Percentiles rank a stretch among this genome's conserved stretches.
Conservation (phyloP, 1,284 basidiomycete genomes). For the Boletus semigastroideus region DNA sequence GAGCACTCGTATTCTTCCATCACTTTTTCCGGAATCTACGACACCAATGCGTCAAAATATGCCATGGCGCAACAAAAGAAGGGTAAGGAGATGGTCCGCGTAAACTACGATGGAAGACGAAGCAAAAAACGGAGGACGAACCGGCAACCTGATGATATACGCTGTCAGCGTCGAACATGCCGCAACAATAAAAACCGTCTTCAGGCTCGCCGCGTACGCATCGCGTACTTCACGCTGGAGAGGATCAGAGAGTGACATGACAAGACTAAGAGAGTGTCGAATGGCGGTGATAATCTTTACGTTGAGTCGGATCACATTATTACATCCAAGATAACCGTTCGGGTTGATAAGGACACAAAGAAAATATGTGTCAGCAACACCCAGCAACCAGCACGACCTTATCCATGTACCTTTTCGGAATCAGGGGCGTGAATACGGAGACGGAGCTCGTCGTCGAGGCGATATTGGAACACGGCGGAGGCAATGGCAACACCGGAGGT, state of each 20-base stretch:
- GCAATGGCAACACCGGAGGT: slow-evolving; percentile 17
- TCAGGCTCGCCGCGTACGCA: slow-evolving; percentile 68
- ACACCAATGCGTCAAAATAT: not conserved
- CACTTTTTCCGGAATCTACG: not conserved
- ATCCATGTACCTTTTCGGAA: not conserved
- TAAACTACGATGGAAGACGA: not conserved
- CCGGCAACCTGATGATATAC: slow-evolving; percentile 62
- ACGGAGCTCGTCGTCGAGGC: slow-evolving; percentile 19
- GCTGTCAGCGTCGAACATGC: slow-evolving; percentile 64
- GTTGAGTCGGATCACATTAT: not conserved
- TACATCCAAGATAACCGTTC: not conserved
- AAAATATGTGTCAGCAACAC: not conserved
- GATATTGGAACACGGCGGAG: slow-evolving; percentile 22
- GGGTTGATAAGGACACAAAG: not conserved
- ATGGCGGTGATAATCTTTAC: slow-evolving; percentile 15
- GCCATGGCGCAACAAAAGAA: not conserved
- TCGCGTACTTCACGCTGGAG: slow-evolving; percentile 60
- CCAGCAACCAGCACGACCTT: not conserved
- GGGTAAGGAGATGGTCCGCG: not conserved
- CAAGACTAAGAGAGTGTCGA: slow-evolving; percentile 17
- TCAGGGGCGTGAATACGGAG: not conserved
- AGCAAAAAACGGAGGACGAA: slow-evolving; percentile 32
- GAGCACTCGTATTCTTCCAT: not conserved
- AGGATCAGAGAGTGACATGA: slow-evolving; percentile 38
- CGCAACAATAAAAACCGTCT: slow-evolving; percentile 72